Evolutionary conservation across 192 early-diverging fungal species (phyloP), one percentile per base, ranked within the genome.

Genomic region (Coemansia sp.): DNA sequence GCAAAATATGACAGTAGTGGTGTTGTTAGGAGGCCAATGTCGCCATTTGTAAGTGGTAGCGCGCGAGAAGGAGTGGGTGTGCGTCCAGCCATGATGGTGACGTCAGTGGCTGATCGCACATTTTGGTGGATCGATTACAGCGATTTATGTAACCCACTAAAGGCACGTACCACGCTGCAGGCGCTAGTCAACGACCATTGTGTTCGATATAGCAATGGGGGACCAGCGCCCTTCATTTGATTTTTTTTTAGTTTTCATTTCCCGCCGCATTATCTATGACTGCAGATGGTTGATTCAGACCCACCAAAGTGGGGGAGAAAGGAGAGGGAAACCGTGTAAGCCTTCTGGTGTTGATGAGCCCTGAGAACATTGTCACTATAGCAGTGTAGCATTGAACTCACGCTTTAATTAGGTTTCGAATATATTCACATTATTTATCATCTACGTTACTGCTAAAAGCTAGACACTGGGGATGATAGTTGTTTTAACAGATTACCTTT

Each of bases 41-140:
- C 43, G 21, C 71, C 71, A 6, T 73, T 62, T 61, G 53, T 59
- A 24, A 9, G 21, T 31, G 24, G 26, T 31, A 24, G 36, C 58
- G 31, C 26, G 39, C 7, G 31, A 4, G 40, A 35, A 33, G 21
- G 36, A 50, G 13, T 26, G 24, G 36, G 26, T 33, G 61, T 76
- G 31, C 53, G 38, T 10, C 56, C 45, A 10, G 28, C 36, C 2
- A 57, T 57, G 37, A 34, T 76, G 16, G 55, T 28, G 16, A n/a
- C 59, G 5, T 40, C 68, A 2, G 38, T 34, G 5, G 53, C 70
- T 35, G 50, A 36, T 1, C 67, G 59, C 23, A 36, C 51, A 2
- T 76, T 82, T 37, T 82, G 74, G 70, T 82, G 79, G 79, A 82
- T 82, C 20, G 73, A 82, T 21, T 82, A 82, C 21, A 73, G 70